phyloP scores from a whole-genome alignment of 2,329 filamentous ascomycete genomes.

The Elsinoe fawcettii region DNA sequence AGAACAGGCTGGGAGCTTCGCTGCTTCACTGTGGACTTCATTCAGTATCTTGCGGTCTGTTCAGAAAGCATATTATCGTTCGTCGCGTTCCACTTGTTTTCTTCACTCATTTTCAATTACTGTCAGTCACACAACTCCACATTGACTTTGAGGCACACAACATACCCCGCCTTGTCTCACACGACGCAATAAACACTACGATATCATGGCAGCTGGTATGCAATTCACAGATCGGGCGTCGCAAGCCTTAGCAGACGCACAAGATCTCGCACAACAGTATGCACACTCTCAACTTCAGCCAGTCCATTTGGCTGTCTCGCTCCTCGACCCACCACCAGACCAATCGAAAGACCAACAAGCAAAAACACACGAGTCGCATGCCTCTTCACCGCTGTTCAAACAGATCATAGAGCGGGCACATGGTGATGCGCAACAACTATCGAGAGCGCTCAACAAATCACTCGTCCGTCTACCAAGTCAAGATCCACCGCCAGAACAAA shows the following conservation, averaged over 20 bases:
- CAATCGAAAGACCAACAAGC: conserved; percentile 70
- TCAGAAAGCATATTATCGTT: not conserved
- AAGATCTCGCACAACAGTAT: conserved; percentile 80
- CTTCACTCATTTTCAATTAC: not conserved
- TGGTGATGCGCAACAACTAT: conserved; percentile 82
- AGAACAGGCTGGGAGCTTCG: conserved; percentile 7
- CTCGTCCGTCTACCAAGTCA: conserved; percentile 88
- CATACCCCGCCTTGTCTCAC: not conserved
- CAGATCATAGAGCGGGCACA: conserved; percentile 92
- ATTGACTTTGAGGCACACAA: not conserved
- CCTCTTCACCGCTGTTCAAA: conserved; percentile 71
- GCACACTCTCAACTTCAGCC: conserved; percentile 85
- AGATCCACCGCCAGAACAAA: conserved; percentile 84
- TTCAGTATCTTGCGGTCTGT: not conserved
- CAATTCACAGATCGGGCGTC: conserved; percentile 91
- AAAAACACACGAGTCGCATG: conserved; percentile 56
- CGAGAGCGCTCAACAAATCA: conserved; percentile 81
- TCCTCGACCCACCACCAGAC: conserved; percentile 68
- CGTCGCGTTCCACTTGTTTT: not conserved
- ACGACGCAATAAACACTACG: not conserved
- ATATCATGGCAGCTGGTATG: conserved; percentile 63
- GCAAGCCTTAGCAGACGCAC: conserved; percentile 82
- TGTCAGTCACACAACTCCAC: not conserved
- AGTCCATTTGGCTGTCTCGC: conserved; percentile 76
- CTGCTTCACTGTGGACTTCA: not conserved